These are phyloP conservation scores for Tolypocladium pustulatum DNA, from an alignment of 2,329 filamentous ascomycete species.

Conservation along the genomic window DNA sequence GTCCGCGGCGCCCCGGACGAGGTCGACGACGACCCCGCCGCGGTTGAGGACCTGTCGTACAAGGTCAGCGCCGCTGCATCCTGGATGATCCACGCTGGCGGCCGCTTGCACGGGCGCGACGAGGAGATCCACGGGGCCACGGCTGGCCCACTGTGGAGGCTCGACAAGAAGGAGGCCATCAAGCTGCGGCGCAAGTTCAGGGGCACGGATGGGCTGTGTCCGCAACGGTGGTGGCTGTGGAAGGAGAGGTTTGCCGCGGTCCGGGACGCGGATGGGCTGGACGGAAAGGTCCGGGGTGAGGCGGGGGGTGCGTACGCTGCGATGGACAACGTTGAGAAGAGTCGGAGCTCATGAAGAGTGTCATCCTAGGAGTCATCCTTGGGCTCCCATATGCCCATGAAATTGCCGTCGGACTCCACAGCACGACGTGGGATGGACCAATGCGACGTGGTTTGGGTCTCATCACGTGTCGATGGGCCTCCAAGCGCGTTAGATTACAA, in stretches of 20 bases:
- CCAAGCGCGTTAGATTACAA: too few relatives aligned
- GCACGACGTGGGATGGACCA: too few relatives aligned
- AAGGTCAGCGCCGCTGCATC: conserved; percentile 2
- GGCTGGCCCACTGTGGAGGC: conserved; percentile 9
- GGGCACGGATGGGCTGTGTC: conserved; percentile 7
- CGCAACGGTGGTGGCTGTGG: conserved; percentile 9
- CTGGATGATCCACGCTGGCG: conserved; percentile 5
- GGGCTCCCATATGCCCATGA: too few relatives aligned
- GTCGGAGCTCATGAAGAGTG: neutral
- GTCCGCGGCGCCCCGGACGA: conserved; percentile 7
- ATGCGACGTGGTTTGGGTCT: too few relatives aligned
- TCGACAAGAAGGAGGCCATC: conserved; percentile 7
- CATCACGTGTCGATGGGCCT: too few relatives aligned
- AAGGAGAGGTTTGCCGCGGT: conserved; percentile 8
- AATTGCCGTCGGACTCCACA: too few relatives aligned
- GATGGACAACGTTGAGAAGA: neutral
- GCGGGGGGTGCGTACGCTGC: neutral
- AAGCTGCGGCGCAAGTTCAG: conserved; percentile 6
- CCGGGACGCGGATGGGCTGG: conserved; percentile 3
- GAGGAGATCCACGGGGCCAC: conserved; percentile 6
- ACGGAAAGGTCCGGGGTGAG: neutral
- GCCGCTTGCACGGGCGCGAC: conserved; percentile 6
- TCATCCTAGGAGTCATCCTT: neutral
- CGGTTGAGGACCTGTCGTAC: conserved; percentile 1
- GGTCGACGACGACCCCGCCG: conserved; percentile 5